Conservation (phyloP, 305 asterid genomes). For the Plantago lanceolata region DNA sequence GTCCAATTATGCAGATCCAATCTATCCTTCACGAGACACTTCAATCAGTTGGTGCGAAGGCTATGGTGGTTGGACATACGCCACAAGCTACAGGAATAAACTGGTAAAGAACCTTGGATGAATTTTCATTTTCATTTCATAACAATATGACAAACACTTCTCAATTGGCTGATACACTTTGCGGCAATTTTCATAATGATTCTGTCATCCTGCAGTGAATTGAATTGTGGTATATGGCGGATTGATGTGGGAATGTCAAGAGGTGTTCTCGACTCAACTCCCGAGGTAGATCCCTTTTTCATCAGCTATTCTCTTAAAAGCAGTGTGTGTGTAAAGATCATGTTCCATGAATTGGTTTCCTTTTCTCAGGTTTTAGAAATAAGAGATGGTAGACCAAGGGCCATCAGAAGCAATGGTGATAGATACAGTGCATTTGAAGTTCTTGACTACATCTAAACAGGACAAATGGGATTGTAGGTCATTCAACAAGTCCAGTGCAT, state of each 20-base stretch:
- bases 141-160: background rate
- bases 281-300: conserved; percentile 56
- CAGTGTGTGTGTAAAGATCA: background rate
- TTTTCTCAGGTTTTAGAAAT: conserved; percentile 73
- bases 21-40: conserved; percentile 71
- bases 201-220: conserved; percentile 52
- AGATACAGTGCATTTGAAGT: conserved; percentile 52
- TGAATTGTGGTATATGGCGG: conserved; percentile 73
- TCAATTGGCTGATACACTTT: conserved; percentile 12
- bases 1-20: conserved; percentile 45
- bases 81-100: conserved; percentile 86
- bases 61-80: conserved; percentile 96
- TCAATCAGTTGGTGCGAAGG: conserved; percentile 71
- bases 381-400: conserved; percentile 60
- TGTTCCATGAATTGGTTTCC: background rate
- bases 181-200: conserved; percentile 12
- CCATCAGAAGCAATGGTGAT: conserved; percentile 58
- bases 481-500: background rate
- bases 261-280: conserved; percentile 87
- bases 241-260: conserved; percentile 97
- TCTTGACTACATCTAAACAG: conserved; percentile 48
- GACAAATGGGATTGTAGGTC: background rate
- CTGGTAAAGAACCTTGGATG: conserved; percentile 45
- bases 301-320: background rate
- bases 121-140: conserved; percentile 4